Evolutionary conservation across 352 stramenopile genomes (phyloP).

Genomic region (Peronospora belbahrii): DNA sequence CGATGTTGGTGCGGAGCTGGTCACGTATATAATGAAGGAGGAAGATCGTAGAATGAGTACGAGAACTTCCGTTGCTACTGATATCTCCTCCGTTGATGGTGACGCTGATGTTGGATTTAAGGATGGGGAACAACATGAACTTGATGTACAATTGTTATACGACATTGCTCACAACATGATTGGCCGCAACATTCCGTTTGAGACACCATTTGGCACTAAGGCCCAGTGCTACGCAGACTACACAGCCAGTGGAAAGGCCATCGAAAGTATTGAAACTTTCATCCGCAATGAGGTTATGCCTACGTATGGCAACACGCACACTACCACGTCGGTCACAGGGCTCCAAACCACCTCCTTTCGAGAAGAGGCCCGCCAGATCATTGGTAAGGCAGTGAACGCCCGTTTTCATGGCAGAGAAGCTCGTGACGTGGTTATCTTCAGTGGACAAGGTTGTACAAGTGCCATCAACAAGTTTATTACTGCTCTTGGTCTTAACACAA

Average conservation of each 20-base stretch:
- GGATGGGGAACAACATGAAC: constrained; percentile 13
- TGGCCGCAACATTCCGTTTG: constrained; percentile 40
- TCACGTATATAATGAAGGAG: constrained; percentile 14
- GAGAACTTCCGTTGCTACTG: constrained; percentile 19
- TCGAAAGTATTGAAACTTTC: constrained; percentile 90
- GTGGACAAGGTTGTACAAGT: constrained; percentile 76
- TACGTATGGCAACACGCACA: constrained; percentile 97
- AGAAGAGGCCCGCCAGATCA: constrained; percentile 91
- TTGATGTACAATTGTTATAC: constrained; percentile 28
- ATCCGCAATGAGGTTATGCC: constrained; percentile 86
- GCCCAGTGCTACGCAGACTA: constrained; percentile 93
- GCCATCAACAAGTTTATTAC: constrained; percentile 82
- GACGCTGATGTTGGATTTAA: constrained; percentile 4
- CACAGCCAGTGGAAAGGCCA: constrained; percentile 87
- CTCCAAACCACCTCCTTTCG: constrained; percentile 91
- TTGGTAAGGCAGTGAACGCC: constrained; percentile 85
- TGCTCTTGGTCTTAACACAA: constrained; percentile 49
- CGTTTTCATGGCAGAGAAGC: constrained; percentile 74
- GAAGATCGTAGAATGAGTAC: constrained; percentile 16
- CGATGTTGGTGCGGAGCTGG: constrained; percentile 11
- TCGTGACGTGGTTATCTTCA: constrained; percentile 94
- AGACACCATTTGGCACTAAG: constrained; percentile 61
- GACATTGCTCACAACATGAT: constrained; percentile 49
- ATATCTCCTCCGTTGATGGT: constrained; percentile 15
- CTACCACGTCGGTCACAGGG: constrained; percentile 72